Conservation (phyloP, 2,329 filamentous ascomycete genomes). For the Grosmannia clavigera region DNA sequence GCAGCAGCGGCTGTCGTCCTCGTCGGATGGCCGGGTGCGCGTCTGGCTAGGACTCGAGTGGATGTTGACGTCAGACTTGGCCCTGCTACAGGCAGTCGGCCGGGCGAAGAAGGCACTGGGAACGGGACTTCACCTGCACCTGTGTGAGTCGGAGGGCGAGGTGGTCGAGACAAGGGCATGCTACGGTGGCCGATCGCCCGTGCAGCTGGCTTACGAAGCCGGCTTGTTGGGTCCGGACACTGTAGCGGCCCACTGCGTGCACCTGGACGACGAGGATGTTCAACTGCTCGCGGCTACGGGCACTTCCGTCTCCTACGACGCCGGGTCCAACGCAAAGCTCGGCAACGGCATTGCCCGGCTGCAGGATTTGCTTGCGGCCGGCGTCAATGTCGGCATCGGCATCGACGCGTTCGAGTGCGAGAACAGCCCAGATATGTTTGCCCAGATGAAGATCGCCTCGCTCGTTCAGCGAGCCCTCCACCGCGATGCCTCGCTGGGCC, state of each 20-base stretch:
- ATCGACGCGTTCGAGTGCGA: slow-evolving; percentile 6
- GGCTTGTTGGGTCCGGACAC: slow-evolving; percentile 2
- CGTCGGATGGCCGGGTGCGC: not conserved
- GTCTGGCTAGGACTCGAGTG: slow-evolving; percentile 5
- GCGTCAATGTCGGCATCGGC: slow-evolving; percentile 5
- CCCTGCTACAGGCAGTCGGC: not conserved
- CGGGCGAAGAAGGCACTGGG: not conserved
- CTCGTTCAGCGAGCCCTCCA: slow-evolving; percentile 3
- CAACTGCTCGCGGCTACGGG: not conserved
- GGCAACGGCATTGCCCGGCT: slow-evolving; percentile 3
- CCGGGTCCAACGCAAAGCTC: slow-evolving; percentile 3
- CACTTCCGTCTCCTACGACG: slow-evolving; percentile 3
- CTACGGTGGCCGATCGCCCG: not conserved
- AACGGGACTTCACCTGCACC: slow-evolving; percentile 2
- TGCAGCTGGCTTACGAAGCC: slow-evolving; percentile 1
- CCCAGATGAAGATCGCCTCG: slow-evolving; percentile 4
- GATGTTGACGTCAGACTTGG: slow-evolving; percentile 4
- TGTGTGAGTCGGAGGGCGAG: slow-evolving; percentile 4
- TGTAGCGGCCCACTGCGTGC: slow-evolving; percentile 3
- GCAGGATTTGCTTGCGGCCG: not conserved
- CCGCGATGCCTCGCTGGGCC: not conserved
- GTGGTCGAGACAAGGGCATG: not conserved
- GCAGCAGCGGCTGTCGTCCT: too few species aligned
- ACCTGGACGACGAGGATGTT: slow-evolving; percentile 2
- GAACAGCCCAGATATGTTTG: slow-evolving; percentile 5